phyloP scores from a whole-genome alignment of 73 alveolate species.

The Chromera velia region DNA sequence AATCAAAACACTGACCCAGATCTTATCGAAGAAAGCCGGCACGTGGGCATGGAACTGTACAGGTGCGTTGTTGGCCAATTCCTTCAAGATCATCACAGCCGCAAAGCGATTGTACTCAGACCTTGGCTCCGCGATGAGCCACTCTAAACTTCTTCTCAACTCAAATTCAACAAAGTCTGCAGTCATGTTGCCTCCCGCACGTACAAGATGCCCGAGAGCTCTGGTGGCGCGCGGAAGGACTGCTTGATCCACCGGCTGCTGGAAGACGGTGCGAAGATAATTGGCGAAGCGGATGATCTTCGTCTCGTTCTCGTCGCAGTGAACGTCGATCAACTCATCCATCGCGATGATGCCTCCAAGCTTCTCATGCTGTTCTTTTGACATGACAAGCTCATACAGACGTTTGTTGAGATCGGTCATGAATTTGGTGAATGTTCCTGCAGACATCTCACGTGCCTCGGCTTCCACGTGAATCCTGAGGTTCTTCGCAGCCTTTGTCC shows the following conservation, averaged over 20 bases:
- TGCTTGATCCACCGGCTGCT: background rate
- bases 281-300: background rate
- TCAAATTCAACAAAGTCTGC: background rate
- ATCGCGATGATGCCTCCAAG: background rate
- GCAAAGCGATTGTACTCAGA: background rate
- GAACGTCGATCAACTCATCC: background rate
- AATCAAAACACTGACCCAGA: too few species aligned
- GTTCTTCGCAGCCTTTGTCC: background rate
- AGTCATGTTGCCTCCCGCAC: background rate
- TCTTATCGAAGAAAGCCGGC: background rate
- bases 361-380: background rate
- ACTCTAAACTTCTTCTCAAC: background rate
- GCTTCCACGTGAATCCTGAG: background rate
- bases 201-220: background rate
- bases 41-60: background rate
- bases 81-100: background rate
- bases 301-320: background rate
- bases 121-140: background rate
- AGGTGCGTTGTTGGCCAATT: background rate
- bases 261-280: background rate
- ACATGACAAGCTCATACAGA: background rate
- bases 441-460: background rate
- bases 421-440: background rate
- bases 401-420: background rate
- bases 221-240: background rate